Evolutionary conservation across 2,329 filamentous ascomycete genomes (phyloP), one percentile per base, ranked within the genome.

Genomic region (Hymenoscyphus salicellus): DNA sequence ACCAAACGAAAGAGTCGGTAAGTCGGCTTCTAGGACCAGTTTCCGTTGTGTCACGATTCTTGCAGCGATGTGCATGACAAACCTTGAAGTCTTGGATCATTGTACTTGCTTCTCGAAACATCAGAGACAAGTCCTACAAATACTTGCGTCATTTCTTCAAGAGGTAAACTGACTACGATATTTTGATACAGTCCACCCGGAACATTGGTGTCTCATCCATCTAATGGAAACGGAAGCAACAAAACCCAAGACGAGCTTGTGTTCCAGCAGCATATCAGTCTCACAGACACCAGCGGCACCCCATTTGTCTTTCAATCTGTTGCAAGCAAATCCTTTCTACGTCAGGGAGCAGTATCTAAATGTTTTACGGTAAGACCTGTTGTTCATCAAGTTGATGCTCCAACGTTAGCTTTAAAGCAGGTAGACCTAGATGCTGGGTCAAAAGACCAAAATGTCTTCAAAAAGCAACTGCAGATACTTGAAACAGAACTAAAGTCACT

Each of bases 401-500:
- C 87, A 26, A 84, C 80, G 28, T 79, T 96, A 33, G 85, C 91
- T 0, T 78, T 97, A 63, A 97, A 94, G 77, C 83, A 92, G 76
- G 82, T 88, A 8, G 80, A 83, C 61, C 76, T 94, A 65, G 80
- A 82, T 28, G 82, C 85, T 10, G 82, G 79, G 32, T 80, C 81
- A 3, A 84, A 84, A 59, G 87, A 90, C 58, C 75, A 80, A 1
- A 80, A 85, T 30, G 83, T 87, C 20, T 86, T 92, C 74, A 93
- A 93, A 73, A 89, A 90, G 74, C 86, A 90, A 67, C 82, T 97
- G 60, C 89, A 92, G 72, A 83, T 83, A 7, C 84, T 96, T 28
- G 93, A 97, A 76, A 84, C 85, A 49, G 85, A 90, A 65, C 82
- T 99, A 41, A 90, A 94, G 69, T 82, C 85, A 10, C 79, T 96